A percentile compares a stretch with the other conserved stretches of the same genome.
These are phyloP conservation scores for Kwoniella dejecticola DNA, from an alignment of 768 basidiomycete species.

Conservation along the genomic window DNA sequence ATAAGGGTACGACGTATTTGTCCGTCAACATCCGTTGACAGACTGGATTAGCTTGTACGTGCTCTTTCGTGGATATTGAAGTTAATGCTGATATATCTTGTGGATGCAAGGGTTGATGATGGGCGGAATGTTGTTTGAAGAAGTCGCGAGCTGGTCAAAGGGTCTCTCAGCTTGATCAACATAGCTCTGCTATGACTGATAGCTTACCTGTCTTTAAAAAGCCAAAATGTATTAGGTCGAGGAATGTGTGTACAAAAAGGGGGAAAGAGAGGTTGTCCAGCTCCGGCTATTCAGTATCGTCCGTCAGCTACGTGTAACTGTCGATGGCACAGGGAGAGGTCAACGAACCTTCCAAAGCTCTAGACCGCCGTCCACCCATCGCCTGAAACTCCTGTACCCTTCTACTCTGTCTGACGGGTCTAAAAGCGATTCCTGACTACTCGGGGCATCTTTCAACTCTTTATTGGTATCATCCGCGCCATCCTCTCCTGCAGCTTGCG, in stretches of 20 bases:
- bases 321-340: neutral
- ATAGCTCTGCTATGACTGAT: neutral
- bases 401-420: slow-evolving; percentile 52
- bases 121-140: slow-evolving; percentile 68
- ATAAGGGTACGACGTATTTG: slow-evolving; percentile 87
- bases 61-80: slow-evolving; percentile 75
- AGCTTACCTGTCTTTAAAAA: slow-evolving; percentile 83
- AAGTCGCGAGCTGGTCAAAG: slow-evolving; percentile 69
- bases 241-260: slow-evolving; percentile 94
- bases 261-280: slow-evolving; percentile 91
- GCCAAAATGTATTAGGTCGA: slow-evolving; percentile 87
- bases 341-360: slow-evolving; percentile 55
- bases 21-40: slow-evolving; percentile 80
- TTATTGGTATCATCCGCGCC: slow-evolving; percentile 31
- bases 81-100: slow-evolving; percentile 74
- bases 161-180: slow-evolving; percentile 6
- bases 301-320: no score
- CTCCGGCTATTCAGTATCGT: slow-evolving; percentile 67
- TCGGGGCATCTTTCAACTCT: slow-evolving; percentile 24
- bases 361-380: slow-evolving; percentile 55
- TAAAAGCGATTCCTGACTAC: slow-evolving; percentile 36
- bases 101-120: slow-evolving; percentile 68
- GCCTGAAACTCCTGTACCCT: slow-evolving; percentile 50
- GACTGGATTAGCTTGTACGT: slow-evolving; percentile 78
- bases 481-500: slow-evolving; percentile 20